These are phyloP conservation scores for Haberlea rhodopensis DNA, from an alignment of 257 asterid species.

Conservation along the genomic window DNA sequence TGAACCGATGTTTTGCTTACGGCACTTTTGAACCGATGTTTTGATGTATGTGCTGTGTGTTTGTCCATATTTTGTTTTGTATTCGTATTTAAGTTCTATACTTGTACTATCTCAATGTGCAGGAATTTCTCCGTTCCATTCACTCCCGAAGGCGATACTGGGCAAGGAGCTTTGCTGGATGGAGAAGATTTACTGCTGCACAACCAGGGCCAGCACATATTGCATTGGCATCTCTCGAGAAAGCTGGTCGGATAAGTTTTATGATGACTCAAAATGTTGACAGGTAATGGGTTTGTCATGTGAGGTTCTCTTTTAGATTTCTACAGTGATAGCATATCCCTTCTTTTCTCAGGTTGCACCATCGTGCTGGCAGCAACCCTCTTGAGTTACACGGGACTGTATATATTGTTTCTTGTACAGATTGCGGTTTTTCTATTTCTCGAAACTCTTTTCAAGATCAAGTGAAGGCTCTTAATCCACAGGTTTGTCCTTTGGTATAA, in stretches of 20 bases:
- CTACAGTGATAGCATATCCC: background rate
- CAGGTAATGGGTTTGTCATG: conserved; percentile 50
- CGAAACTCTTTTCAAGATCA: conserved; percentile 80
- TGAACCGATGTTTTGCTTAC: too few relatives aligned
- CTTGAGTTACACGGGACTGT: conserved; percentile 97
- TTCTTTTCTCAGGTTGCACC: conserved; percentile 70
- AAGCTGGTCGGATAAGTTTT: conserved; percentile 61
- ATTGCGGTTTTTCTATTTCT: conserved; percentile 73
- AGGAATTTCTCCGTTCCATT: conserved; percentile 76
- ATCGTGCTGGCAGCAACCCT: conserved; percentile 95
- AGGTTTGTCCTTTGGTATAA: conserved; percentile 48
- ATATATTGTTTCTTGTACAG: conserved; percentile 71
- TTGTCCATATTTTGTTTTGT: conserved; percentile 19
- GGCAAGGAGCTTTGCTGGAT: conserved; percentile 99
- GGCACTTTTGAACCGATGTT: conserved; percentile 21
- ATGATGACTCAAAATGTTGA: conserved; percentile 94
- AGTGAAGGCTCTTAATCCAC: conserved; percentile 81
- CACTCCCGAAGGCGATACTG: conserved; percentile 85
- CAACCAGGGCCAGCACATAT: conserved; percentile 85
- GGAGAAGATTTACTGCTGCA: conserved; percentile 88
- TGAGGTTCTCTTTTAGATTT: conserved; percentile 20
- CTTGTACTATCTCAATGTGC: conserved; percentile 23
- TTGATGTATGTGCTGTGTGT: background rate
- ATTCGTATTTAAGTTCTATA: conserved; percentile 12
- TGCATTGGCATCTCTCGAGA: conserved; percentile 88